Base-by-base conservation (phyloP, 179 eudicot species). In the Corrigiola litoralis region DNA sequence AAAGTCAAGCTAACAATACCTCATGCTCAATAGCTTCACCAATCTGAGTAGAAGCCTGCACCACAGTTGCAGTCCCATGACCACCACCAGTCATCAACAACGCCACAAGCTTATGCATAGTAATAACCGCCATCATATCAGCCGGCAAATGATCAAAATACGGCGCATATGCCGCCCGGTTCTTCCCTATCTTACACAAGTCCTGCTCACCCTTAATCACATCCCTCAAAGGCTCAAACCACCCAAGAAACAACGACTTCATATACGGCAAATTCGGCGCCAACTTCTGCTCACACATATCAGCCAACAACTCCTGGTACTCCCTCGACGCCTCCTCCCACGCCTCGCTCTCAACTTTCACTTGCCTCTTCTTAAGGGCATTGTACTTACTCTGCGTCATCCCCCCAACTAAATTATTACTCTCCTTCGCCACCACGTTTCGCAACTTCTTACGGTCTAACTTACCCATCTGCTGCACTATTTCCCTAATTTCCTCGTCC, bases 21-120 rank as follows among this genome's bases (percentile, higher is more conserved):
- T 90, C 97, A 51, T 94, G 91, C 67, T 94, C 99, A 70, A 94
- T 65, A 36, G 97, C 95, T 58, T 94, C 99, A n/a, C 99, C 99
- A 57, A 94, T 72, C 8, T 58, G 66, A 31, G 67, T 71, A 16
- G 97, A 84, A 23, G 96, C 97, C 12, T 81, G 82, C 25, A 94
- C 88, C 56, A 94, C 97, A 51, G 82, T 79, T 2, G 85, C 79
- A 65, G 58, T 52, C 18, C 97, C 95, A 66, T 82, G 67, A 24
- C 86, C 97, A 28, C 77, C 81, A 14, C 95, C 92, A 1, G 82
- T 50, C 99, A 94, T 90, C 84, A 94, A 67, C 78, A 88, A 32
- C 6, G 69, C 95, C 89, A 83, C 82, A 65, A 91, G 20, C 87
- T 90, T 94, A 81, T 94, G 97, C 99, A 94, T 94, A 11, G 97